phyloP scores from a whole-genome alignment of 345 rosid species.

The Carallia pectinifolia region DNA sequence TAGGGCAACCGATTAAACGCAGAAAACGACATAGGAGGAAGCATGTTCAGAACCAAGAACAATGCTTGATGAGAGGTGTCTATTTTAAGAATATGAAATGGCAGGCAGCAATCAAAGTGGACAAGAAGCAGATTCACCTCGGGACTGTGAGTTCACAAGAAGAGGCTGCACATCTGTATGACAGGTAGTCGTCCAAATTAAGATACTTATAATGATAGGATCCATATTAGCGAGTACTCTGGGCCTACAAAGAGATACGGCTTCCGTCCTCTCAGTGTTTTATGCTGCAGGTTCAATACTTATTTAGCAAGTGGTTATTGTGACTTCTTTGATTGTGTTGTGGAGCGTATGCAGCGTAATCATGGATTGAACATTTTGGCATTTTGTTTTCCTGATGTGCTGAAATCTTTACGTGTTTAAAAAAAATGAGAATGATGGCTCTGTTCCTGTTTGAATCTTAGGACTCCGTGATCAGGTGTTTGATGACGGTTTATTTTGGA shows the following conservation, averaged over 20 bases:
- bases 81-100: slow-evolving; percentile 98
- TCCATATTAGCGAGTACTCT: not conserved
- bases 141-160: slow-evolving; percentile 93
- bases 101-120: slow-evolving; percentile 98
- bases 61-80: slow-evolving; percentile 95
- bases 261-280: too few species aligned
- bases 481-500: too few species aligned
- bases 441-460: too few species aligned
- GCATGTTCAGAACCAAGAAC: slow-evolving; percentile 81
- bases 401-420: too few species aligned
- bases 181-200: slow-evolving; percentile 48
- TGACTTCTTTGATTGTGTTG: not conserved
- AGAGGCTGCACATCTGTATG: slow-evolving; percentile 93
- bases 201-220: not conserved
- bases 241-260: not conserved
- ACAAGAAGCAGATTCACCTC: slow-evolving; percentile 92
- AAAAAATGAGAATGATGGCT: too few species aligned
- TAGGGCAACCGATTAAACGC: slow-evolving; percentile 80
- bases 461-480: too few species aligned
- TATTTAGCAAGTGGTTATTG: not conserved
- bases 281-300: too few species aligned
- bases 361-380: not conserved
- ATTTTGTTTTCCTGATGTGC: not conserved
- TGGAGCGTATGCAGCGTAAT: not conserved
- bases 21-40: slow-evolving; percentile 92